phyloP scores from a whole-genome alignment of 2,329 filamentous ascomycete species.

The Colletotrichum sp. region DNA sequence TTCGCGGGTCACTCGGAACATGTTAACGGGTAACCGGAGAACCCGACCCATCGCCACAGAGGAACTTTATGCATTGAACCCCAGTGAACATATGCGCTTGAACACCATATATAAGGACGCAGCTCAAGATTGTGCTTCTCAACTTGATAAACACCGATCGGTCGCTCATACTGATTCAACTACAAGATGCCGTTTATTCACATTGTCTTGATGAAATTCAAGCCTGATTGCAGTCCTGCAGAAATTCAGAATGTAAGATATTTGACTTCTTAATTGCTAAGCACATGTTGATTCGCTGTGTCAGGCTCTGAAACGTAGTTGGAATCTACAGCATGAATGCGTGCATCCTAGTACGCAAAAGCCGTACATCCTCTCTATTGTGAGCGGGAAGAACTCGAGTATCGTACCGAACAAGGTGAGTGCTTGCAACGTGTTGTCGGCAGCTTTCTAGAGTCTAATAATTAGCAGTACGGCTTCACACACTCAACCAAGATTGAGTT shows the following conservation, averaged over 20 bases:
- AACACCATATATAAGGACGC: not conserved
- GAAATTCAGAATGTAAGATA: not conserved
- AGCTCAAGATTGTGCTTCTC: not conserved
- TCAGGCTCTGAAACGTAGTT: not conserved
- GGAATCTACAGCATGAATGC: not conserved
- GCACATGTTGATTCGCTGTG: not conserved
- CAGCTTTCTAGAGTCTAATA: not conserved
- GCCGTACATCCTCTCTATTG: not conserved
- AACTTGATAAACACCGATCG: not conserved
- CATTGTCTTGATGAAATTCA: not conserved
- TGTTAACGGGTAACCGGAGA: not conserved
- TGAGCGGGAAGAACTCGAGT: not conserved
- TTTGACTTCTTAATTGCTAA: not conserved
- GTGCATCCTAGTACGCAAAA: not conserved
- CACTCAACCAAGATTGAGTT: not conserved
- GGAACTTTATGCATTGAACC: not conserved
- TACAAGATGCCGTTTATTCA: not conserved
- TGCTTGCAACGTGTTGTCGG: not conserved
- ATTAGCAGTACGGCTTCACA: not conserved
- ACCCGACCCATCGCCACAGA: not conserved
- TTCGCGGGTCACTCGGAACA: not conserved
- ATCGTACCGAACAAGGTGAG: not conserved
- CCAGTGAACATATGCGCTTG: not conserved
- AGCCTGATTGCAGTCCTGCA: not conserved
- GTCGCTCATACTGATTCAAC: not conserved